Conservation (phyloP, 768 basidiomycete genomes). For the Serendipita sp. region DNA sequence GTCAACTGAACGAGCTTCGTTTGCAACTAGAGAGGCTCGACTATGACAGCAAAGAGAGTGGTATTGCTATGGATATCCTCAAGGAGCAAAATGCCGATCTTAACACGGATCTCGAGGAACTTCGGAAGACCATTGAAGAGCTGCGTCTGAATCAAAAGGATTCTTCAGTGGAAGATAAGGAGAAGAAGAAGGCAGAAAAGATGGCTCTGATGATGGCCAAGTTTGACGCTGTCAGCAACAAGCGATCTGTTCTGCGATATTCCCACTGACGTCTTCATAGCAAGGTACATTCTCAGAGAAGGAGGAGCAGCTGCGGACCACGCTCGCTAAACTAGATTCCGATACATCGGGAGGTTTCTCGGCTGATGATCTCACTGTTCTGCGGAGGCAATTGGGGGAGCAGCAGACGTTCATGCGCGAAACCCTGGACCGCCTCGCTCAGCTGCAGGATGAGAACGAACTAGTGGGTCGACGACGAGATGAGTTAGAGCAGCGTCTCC, state of each 20-base stretch:
- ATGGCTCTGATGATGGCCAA: conserved; percentile 99
- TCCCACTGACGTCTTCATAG: conserved; percentile 22
- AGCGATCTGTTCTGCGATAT: conserved; percentile 5
- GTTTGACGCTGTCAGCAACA: conserved; percentile 67
- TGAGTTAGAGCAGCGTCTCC: conserved; percentile 71
- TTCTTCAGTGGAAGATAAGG: conserved; percentile 84
- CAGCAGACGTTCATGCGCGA: conserved; percentile 74
- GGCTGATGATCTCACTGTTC: conserved; percentile 59
- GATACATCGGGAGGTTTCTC: conserved; percentile 56
- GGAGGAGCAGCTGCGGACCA: conserved; percentile 77
- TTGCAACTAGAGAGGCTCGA: conserved; percentile 81
- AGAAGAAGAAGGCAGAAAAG: conserved; percentile 98
- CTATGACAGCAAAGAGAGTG: conserved; percentile 90
- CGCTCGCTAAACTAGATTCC: conserved; percentile 68
- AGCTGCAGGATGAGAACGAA: conserved; percentile 86
- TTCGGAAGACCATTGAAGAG: conserved; percentile 62
- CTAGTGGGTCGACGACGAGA: conserved; percentile 64
- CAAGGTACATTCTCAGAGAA: conserved; percentile 92
- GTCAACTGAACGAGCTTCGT: conserved; percentile 82
- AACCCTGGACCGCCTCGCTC: conserved; percentile 73
- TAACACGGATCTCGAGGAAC: conserved; percentile 74
- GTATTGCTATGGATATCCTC: conserved; percentile 84
- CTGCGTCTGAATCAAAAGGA: conserved; percentile 70
- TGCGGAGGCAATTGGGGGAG: conserved; percentile 78
- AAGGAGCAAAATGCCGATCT: conserved; percentile 87